Base-by-base conservation (phyloP, 495 filamentous ascomycete species). In the Paragyromitra xinjiangensis region DNA sequence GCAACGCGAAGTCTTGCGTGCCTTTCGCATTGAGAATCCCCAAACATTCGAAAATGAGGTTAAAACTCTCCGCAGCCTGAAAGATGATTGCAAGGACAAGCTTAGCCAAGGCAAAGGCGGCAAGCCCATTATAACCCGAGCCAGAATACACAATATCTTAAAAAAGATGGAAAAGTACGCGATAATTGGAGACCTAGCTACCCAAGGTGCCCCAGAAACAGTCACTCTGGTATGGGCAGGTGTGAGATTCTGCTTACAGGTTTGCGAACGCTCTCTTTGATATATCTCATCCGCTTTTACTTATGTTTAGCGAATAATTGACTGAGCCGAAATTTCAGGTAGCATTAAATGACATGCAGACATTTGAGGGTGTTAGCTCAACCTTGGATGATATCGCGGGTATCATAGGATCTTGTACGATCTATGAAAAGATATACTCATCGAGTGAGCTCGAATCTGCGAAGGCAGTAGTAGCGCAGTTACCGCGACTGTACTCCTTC, bases 121-220 rank as follows among this genome's bases (percentile, higher is more conserved):
- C 9, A 63, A 22, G 5, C 11, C 7, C 6, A 69, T 69, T 19
- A 56, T 69, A 37, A 69, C 65, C 8, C 65, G 65, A 4, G 65
- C n/a, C 0, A 69, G 65, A 12, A 19, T 69, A 1, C 9, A 77
- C 12, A 65, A 44, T n/a, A 75, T 79, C 3, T 50, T 79, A 14
- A 65, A 65, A 34, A 69, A 63, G 26, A 44, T 79, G 48, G 65
- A 79, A 16, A 59, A 69, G 19, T 76, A 71, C 9, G 77, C 72
- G 6, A 59, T 37, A 29, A 65, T 66, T n/a, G 73, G 67, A 0
- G 77, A 79, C 40, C 9, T 76, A 8, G 56, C 50, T 5, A 51
- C 66, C 2, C 55, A 76, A 19, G 56, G 70, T 14, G 6, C 50
- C 9, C 77, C 77, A 5, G 39, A 76, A 14, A 39, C 71, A 7